A percentile compares a stretch with the other conserved stretches of the same genome.
Conservation (phyloP, 1,139 yeast species). For the Saccharomyces hybrid region DNA sequence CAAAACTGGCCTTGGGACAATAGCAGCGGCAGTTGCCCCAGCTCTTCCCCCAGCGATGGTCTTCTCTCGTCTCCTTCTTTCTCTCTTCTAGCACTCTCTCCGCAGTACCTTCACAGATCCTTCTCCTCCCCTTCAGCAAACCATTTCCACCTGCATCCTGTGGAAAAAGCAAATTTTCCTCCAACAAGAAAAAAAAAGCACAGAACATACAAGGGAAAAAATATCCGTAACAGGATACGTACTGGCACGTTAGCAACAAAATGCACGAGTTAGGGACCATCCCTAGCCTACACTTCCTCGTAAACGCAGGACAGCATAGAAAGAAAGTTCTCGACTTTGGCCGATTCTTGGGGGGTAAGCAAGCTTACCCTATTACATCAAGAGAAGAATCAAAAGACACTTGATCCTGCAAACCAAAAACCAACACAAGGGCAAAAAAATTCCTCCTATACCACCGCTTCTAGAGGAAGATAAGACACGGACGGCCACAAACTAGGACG, state of each 20-base stretch:
- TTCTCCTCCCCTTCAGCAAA: background rate
- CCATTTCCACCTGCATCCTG: background rate
- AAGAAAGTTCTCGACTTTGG: background rate
- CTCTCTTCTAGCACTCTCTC: background rate
- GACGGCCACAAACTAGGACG: background rate
- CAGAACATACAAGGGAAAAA: background rate
- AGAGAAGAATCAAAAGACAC: background rate
- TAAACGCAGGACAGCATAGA: background rate
- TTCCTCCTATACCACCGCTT: background rate
- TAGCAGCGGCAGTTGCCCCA: background rate
- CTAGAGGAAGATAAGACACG: background rate
- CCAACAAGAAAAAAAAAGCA: background rate
- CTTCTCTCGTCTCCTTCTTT: background rate
- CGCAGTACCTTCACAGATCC: background rate
- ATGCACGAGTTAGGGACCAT: background rate
- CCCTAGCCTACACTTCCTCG: background rate
- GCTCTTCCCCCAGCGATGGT: background rate
- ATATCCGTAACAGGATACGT: background rate
- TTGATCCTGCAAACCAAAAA: constrained; percentile 6
- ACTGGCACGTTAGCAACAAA: background rate
- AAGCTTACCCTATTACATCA: constrained; percentile 65
- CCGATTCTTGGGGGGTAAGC: constrained; percentile 47
- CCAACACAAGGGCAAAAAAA: constrained; percentile 7
- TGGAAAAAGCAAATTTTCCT: background rate
- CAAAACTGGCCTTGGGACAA: background rate